phyloP scores from a whole-genome alignment of 306 rosid species.

The Castanospermum australe region DNA sequence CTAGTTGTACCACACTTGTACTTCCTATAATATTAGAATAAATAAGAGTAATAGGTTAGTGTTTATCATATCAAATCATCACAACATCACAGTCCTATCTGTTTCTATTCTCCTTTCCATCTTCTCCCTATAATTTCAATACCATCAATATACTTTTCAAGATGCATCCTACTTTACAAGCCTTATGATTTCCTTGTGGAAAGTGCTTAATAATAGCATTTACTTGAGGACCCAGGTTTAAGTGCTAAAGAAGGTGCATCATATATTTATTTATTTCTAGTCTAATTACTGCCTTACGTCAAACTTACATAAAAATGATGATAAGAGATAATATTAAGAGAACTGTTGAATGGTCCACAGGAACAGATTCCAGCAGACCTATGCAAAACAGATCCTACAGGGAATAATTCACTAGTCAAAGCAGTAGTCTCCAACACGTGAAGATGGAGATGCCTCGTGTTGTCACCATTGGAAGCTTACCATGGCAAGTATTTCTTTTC shows the following conservation, averaged over 20 bases:
- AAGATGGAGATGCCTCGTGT: not conserved
- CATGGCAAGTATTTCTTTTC: not conserved
- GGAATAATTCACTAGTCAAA: not conserved
- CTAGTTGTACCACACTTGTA: not conserved
- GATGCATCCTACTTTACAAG: not conserved
- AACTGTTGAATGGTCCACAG: not conserved
- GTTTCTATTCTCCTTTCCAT: too few relatives aligned
- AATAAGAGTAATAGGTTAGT: not conserved
- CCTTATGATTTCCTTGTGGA: not conserved
- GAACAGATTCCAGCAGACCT: not conserved
- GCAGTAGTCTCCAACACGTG: constrained; percentile 17
- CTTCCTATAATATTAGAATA: not conserved
- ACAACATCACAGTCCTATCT: not conserved
- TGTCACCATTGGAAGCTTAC: not conserved
- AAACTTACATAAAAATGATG: not conserved
- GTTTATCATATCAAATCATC: too few relatives aligned
- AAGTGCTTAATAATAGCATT: not conserved
- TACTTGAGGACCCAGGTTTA: not conserved
- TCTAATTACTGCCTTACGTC: not conserved
- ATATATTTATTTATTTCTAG: not conserved
- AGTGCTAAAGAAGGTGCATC: not conserved
- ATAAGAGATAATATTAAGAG: not conserved
- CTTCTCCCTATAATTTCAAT: too few relatives aligned
- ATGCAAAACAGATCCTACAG: not conserved
- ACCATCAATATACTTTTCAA: not conserved